These are phyloP conservation scores for Tanozyma kutaoensis DNA, from an alignment of 805 yeast species.

Conservation along the genomic window DNA sequence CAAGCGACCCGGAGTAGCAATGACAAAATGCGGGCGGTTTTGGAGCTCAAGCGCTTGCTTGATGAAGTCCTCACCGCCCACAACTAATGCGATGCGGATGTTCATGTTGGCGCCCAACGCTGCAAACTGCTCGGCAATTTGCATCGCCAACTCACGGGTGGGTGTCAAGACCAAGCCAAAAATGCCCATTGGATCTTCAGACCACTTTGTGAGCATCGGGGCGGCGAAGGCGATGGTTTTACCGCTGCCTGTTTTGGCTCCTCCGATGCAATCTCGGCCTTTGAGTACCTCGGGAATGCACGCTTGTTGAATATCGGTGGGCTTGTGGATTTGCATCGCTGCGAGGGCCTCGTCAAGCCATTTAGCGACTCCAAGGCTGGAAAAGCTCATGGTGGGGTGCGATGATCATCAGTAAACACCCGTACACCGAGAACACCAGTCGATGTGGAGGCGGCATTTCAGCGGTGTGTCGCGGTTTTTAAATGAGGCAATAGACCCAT, in stretches of 20 bases:
- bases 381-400: constrained; percentile 26
- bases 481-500: neutral
- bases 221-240: constrained; percentile 95
- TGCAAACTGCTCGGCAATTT: constrained; percentile 91
- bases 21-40: constrained; percentile 80
- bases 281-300: constrained; percentile 78
- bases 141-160: constrained; percentile 86
- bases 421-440: neutral
- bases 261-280: constrained; percentile 92
- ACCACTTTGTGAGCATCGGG: constrained; percentile 93
- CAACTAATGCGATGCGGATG: constrained; percentile 67
- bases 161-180: constrained; percentile 87
- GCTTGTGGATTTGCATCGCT: constrained; percentile 72
- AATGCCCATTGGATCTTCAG: constrained; percentile 88
- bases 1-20: constrained; percentile 94
- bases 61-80: constrained; percentile 94
- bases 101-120: constrained; percentile 89
- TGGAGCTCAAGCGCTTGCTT: constrained; percentile 75
- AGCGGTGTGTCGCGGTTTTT: neutral
- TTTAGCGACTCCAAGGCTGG: constrained; percentile 60
- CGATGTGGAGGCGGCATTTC: neutral
- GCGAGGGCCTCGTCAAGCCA: constrained; percentile 77
- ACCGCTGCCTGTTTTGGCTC: constrained; percentile 97
- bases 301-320: constrained; percentile 77
- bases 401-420: neutral